Base-by-base conservation (phyloP, 2,329 filamentous ascomycete genomes). In the Phialophora tarda region DNA sequence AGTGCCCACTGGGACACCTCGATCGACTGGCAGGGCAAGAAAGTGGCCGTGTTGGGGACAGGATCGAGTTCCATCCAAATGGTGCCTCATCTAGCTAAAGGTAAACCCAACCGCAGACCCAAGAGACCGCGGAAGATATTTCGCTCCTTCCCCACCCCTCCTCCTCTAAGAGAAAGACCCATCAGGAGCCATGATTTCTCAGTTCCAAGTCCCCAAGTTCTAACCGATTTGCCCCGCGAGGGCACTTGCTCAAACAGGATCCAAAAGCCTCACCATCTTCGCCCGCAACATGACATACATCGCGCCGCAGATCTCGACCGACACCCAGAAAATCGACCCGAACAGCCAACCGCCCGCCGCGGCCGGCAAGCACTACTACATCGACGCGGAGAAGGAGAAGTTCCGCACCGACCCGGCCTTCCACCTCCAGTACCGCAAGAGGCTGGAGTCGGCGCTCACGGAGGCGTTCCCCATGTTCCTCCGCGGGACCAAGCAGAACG, bases 21-120 rank as follows among this genome's bases (percentile, higher is more conserved):
- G 1, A 62, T 89, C 23, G 80, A 84, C 57, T 81, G 87, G 32
- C 80, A 81, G 50, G 82, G 82, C 59, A 89, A 89, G 74, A 81
- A 82, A n/a, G 82, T 86, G 59, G 88, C 83, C 21, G 82, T 90
- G 60, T 84, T 90, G 32, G 88, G 88, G 6, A 89, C 86, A 0
- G 88, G 88, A 1, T 85, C 87, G 0, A 86, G 86, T 0, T 88
- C 87, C 0, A 83, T 89, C 1, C 88, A 90, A 28, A 68, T 65
- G 44, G 66, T 68, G 24, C 66, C 63, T 1, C 63, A 68, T 47
- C 50, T 65, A 12, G 63, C 63, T 23, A 56, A 50, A 56, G 63
- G 63, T 62, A 62, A 64, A 5, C 38, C 12, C 7, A 6, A 17
- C 5, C 47, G 21, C 21, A 34, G 32, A 12, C 32, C 32, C 10